phyloP scores from a whole-genome alignment of 495 filamentous ascomycete genomes.

The Rusavskia elegans region DNA sequence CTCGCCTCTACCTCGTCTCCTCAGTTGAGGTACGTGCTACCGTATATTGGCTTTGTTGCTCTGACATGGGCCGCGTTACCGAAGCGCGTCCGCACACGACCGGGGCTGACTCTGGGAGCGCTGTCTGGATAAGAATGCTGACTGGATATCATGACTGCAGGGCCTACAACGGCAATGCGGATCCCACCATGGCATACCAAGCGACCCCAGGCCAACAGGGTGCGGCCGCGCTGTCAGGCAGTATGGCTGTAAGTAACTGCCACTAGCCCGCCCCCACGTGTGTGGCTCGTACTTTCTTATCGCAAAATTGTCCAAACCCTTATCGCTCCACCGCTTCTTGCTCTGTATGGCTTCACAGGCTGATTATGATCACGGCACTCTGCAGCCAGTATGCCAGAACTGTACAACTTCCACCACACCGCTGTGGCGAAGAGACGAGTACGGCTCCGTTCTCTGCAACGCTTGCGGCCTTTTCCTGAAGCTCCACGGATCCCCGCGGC shows the following conservation, averaged over 20 bases:
- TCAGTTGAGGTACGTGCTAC: constrained; percentile 45
- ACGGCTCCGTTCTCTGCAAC: constrained; percentile 95
- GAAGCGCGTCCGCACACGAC: no score
- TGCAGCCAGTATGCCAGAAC: constrained; percentile 95
- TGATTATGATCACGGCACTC: constrained; percentile 40
- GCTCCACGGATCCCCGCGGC: constrained; percentile 80
- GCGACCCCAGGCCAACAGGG: constrained; percentile 51
- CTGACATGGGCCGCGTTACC: no score
- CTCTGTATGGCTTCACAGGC: constrained; percentile 40
- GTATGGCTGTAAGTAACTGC: constrained; percentile 42
- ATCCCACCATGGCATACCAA: constrained; percentile 35
- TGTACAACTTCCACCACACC: constrained; percentile 91
- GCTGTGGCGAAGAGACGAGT: constrained; percentile 92
- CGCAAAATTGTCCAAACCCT: constrained; percentile 13
- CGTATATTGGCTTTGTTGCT: neutral
- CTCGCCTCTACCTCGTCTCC: constrained; percentile 44
- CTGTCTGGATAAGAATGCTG: constrained; percentile 7
- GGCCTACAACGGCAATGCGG: constrained; percentile 29
- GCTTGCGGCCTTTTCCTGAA: constrained; percentile 96
- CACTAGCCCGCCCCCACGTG: constrained; percentile 2
- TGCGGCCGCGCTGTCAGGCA: constrained; percentile 48
- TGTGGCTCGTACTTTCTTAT: constrained; percentile 7
- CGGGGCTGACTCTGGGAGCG: no score
- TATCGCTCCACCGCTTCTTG: constrained; percentile 29
- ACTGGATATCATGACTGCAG: constrained; percentile 22